These are phyloP conservation scores for Leccinum rimulosum DNA, from an alignment of 768 basidiomycete genomes.

Conservation along the genomic window DNA sequence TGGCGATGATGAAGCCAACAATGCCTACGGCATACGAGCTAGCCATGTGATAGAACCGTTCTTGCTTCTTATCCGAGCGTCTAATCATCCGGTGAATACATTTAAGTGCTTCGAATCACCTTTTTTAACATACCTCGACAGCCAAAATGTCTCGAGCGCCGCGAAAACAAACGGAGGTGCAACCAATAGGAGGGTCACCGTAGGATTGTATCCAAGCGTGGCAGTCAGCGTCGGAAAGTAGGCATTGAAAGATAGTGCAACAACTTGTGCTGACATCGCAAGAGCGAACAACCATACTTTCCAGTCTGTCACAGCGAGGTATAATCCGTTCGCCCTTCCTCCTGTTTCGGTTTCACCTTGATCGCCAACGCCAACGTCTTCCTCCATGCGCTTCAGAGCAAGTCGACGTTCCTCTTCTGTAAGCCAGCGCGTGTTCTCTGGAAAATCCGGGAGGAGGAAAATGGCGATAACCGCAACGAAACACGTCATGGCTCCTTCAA, in stretches of 20 bases:
- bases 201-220: slow-evolving; percentile 65
- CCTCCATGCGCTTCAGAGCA: slow-evolving; percentile 57
- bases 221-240: slow-evolving; percentile 76
- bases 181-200: slow-evolving; percentile 67
- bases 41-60: slow-evolving; percentile 72
- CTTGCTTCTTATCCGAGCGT: slow-evolving; percentile 67
- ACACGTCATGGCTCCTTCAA: slow-evolving; percentile 45
- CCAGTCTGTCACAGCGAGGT: slow-evolving; percentile 69
- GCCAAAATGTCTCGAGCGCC: slow-evolving; percentile 49
- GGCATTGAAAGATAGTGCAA: slow-evolving; percentile 74
- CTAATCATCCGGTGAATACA: slow-evolving; percentile 28
- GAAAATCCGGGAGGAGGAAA: slow-evolving; percentile 52
- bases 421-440: slow-evolving; percentile 36
- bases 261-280: slow-evolving; percentile 32
- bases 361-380: slow-evolving; percentile 63
- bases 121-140: slow-evolving; percentile 41
- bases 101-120: not conserved
- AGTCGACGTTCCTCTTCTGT: slow-evolving; percentile 40
- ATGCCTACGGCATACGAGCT: slow-evolving; percentile 54
- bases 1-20: slow-evolving; percentile 65
- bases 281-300: slow-evolving; percentile 80
- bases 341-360: slow-evolving; percentile 43
- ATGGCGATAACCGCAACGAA: slow-evolving; percentile 44
- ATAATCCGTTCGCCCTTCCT: slow-evolving; percentile 45
- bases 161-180: slow-evolving; percentile 74